phyloP scores from a whole-genome alignment of 1,139 yeast genomes.

The Sugiyamaella xylanicola region DNA sequence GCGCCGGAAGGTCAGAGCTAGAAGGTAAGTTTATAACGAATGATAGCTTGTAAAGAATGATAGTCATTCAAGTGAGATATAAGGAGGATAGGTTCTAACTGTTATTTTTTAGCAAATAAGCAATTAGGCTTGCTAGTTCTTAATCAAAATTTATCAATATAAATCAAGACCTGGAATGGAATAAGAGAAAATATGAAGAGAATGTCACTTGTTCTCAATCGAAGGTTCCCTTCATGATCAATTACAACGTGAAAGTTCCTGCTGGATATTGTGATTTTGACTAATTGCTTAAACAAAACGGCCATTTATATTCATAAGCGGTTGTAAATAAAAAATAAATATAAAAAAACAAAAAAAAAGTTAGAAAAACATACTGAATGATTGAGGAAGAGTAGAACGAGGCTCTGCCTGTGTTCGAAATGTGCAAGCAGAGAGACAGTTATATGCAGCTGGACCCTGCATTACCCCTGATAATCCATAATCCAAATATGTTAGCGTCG shows the following conservation, averaged over 20 bases:
- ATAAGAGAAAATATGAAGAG: slow-evolving; percentile 1
- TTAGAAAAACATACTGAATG: too few species aligned
- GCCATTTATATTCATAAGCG: slow-evolving; percentile 9
- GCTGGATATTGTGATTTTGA: slow-evolving; percentile 7
- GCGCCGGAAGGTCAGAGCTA: slow-evolving; percentile 99
- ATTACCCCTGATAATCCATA: background rate
- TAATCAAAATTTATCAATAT: slow-evolving; percentile 16
- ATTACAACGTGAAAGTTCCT: slow-evolving; percentile 3
- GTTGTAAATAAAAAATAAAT: slow-evolving; percentile 13
- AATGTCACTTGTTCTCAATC: slow-evolving; percentile 1
- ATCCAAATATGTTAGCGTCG: background rate
- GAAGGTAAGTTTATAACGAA: slow-evolving; percentile 52
- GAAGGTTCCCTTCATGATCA: background rate
- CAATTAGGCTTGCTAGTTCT: slow-evolving; percentile 30
- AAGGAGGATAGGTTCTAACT: background rate
- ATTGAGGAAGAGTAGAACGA: too few species aligned
- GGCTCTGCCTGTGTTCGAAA: background rate
- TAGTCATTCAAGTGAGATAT: background rate
- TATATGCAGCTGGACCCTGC: too few species aligned
- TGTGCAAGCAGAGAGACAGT: too few species aligned
- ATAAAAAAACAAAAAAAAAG: slow-evolving; percentile 13
- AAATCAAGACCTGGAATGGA: slow-evolving; percentile 7
- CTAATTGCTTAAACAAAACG: slow-evolving; percentile 16
- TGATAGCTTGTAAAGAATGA: background rate
- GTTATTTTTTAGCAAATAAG: slow-evolving; percentile 25